Evolutionary conservation across 176 grass and related monocot genomes (phyloP).

Genomic region (Bonia amplexicaulis): DNA sequence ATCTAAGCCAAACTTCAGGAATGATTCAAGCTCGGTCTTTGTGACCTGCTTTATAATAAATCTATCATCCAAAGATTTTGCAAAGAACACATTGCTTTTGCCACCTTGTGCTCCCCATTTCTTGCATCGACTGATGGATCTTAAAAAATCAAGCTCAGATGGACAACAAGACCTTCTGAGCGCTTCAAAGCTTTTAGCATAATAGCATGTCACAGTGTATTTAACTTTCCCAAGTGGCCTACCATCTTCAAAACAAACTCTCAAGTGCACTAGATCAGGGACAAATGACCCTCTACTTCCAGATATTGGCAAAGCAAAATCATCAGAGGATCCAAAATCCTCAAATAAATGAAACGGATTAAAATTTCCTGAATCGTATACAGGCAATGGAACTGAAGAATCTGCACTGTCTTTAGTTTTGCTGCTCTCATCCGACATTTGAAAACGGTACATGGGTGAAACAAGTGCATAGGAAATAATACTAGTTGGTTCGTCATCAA

Average conservation of each 20-base stretch:
- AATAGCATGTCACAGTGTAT: constrained; percentile 81
- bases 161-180: constrained; percentile 94
- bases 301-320: constrained; percentile 56
- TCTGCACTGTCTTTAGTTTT: constrained; percentile 54
- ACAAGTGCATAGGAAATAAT: constrained; percentile 88
- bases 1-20: constrained; percentile 82
- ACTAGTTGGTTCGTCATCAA: constrained; percentile 96
- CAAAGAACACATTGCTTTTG: constrained; percentile 98
- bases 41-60: constrained; percentile 99
- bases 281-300: constrained; percentile 44
- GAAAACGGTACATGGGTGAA: constrained; percentile 62
- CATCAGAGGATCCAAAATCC: constrained; percentile 64
- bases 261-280: constrained; percentile 56
- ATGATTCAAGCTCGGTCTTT: constrained; percentile 98
- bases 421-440: constrained; percentile 53
- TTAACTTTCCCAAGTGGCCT: constrained; percentile 74
- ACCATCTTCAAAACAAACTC: constrained; percentile 72
- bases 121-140: constrained; percentile 89
- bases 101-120: constrained; percentile 97
- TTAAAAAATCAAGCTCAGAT: constrained; percentile 77
- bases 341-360: constrained; percentile 66
- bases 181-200: constrained; percentile 81
- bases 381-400: constrained; percentile 45
- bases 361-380: constrained; percentile 77
- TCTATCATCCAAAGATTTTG: constrained; percentile 97